These are phyloP conservation scores for Ramularia endophylla DNA, from an alignment of 2,329 filamentous ascomycete species.

Conservation along the genomic window DNA sequence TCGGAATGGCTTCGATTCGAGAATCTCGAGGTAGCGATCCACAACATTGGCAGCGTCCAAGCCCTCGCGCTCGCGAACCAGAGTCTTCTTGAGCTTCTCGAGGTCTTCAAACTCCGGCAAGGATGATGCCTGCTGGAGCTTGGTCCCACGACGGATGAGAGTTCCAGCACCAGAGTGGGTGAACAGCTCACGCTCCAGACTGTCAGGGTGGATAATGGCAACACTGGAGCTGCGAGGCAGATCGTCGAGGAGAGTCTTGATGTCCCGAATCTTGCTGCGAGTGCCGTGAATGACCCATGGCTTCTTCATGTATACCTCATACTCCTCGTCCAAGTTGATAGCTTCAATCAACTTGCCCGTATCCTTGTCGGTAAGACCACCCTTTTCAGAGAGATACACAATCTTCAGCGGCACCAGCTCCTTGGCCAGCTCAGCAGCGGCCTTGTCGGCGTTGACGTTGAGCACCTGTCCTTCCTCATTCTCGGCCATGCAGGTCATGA, in stretches of 20 bases:
- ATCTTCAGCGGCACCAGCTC: conserved; percentile 92
- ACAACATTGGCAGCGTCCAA: conserved; percentile 78
- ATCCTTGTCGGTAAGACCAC: conserved; percentile 88
- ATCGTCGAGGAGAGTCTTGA: conserved; percentile 84
- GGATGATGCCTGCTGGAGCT: conserved; percentile 67
- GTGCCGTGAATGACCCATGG: conserved; percentile 95
- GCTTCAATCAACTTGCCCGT: conserved; percentile 93
- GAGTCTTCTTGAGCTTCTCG: conserved; percentile 70
- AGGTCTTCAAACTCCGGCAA: conserved; percentile 71
- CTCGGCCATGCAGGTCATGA: conserved; percentile 95
- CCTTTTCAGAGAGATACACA: conserved; percentile 97
- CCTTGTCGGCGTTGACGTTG: conserved; percentile 97
- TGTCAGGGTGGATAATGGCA: conserved; percentile 93
- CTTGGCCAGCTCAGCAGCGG: conserved; percentile 85
- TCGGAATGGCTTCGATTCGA: conserved; percentile 74
- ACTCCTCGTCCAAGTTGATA: conserved; percentile 97
- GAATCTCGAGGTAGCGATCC: conserved; percentile 75
- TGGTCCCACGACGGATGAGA: conserved; percentile 84
- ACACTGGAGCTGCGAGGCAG: conserved; percentile 90
- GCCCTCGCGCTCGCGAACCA: conserved; percentile 75
- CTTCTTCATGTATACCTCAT: conserved; percentile 84
- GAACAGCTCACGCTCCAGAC: conserved; percentile 94
- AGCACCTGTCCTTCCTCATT: conserved; percentile 84
- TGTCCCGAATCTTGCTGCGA: conserved; percentile 93
- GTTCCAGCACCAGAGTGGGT: conserved; percentile 94